Percentiles rank a stretch among this genome's conserved stretches.
phyloP scores from a whole-genome alignment of 768 basidiomycete genomes.

The Suillus plorans region DNA sequence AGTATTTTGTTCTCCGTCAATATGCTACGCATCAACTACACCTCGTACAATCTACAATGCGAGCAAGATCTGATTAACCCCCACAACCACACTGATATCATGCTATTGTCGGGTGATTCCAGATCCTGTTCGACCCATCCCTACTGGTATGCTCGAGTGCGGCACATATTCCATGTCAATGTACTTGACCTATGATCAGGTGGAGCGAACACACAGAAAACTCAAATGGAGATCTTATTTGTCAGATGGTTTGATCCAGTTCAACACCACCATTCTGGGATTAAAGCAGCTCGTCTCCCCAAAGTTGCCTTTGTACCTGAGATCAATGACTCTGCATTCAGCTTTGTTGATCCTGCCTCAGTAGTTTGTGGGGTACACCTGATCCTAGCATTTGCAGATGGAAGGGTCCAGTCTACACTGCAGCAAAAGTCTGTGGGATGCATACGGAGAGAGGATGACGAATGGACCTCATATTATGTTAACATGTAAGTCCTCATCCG shows the following conservation, averaged over 20 bases:
- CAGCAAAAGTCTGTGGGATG: neutral
- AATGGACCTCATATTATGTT: slow-evolving; percentile 24
- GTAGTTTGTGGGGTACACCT: slow-evolving; percentile 33
- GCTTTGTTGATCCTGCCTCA: slow-evolving; percentile 35
- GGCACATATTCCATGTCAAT: slow-evolving; percentile 28
- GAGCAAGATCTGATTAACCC: slow-evolving; percentile 23
- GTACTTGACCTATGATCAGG: slow-evolving; percentile 15
- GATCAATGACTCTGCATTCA: slow-evolving; percentile 25
- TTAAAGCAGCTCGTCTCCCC: slow-evolving; percentile 12
- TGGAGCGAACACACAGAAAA: neutral
- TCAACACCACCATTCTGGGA: too few relatives aligned
- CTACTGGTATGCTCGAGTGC: slow-evolving; percentile 33
- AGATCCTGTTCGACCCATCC: slow-evolving; percentile 17
- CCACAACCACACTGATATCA: slow-evolving; percentile 16
- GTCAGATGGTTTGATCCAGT: slow-evolving; percentile 32
- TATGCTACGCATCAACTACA: slow-evolving; percentile 30
- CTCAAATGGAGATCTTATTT: slow-evolving; percentile 31
- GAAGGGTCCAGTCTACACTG: slow-evolving; percentile 7
- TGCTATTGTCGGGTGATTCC: slow-evolving; percentile 19
- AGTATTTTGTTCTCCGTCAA: slow-evolving; percentile 22
- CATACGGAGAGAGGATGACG: slow-evolving; percentile 7
- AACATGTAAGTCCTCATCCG: slow-evolving; percentile 21
- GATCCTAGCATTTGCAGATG: slow-evolving; percentile 33
- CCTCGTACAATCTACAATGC: slow-evolving; percentile 28
- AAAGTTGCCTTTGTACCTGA: slow-evolving; percentile 23